Evolutionary conservation across 1,139 yeast species (phyloP), one percentile per base, ranked within the genome.

Genomic region (Pichia sp.): DNA sequence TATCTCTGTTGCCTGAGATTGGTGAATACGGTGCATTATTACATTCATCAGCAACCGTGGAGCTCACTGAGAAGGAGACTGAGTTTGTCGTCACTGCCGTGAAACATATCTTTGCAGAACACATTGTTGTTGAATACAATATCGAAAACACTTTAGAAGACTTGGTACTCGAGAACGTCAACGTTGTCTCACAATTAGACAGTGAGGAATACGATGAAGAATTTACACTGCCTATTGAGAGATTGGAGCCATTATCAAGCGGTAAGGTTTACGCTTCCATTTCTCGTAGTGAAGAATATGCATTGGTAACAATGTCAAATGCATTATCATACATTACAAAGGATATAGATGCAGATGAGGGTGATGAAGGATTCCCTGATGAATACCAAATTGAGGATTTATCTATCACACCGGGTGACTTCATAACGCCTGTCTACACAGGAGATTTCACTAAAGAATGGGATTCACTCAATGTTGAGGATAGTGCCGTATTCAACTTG

Each of bases 371-470:
- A 3, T 86, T 81, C 72, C 81, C 84, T 42, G 98, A 91, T 59
- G 96, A 87, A 60, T 91, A 88, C 62, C 93, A 82, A 56, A 74
- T 91, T 47, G 96, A 88, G 58, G 82, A 82, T 45, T 67, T 88
- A 55, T 79, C 75, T 42, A 57, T 91, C 37, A 65, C 64, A 27
- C 82, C 93, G 12, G 95, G 96, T 32, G 96, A 87, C 58, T 91
- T 79, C 60, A 69, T 87, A 39, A 62, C 64, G 38, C 94, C 96
- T 36, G 69, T 86, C 22, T 87, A 77, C 58, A 74, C 82, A 46
- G 85, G 93, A 37, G 76, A 78, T 62, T 88, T 88, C 57, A 74
- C 82, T 7, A 67, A 74, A 35, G 64, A 74, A 26, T 88, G 82
- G 68, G 95, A 85, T 51, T 85, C 76, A 58, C 69, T 88, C 46